Evolutionary conservation across 305 asterid genomes (phyloP).

Genomic region (Rubia peregrina): DNA sequence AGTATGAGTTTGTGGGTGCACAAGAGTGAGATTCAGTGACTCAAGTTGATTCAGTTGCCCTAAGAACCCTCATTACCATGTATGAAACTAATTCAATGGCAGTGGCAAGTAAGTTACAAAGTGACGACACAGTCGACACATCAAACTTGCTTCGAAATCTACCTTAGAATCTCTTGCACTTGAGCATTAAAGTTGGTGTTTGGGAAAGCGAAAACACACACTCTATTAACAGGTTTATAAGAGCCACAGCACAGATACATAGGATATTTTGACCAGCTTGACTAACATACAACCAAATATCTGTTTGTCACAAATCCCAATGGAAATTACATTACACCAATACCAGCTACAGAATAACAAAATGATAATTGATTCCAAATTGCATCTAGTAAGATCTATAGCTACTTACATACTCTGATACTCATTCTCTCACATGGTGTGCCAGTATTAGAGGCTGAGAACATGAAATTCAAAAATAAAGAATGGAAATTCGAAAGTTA

Average conservation of each 20-base stretch:
- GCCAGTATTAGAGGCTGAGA: neutral
- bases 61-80: neutral
- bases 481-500: neutral
- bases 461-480: neutral
- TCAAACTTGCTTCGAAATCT: neutral
- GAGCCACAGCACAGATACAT: neutral
- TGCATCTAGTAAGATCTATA: neutral
- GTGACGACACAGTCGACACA: neutral
- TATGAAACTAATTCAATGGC: neutral
- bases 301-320: no score
- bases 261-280: neutral
- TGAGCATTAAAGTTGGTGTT: neutral
- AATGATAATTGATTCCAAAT: neutral
- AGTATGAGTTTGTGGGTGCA: neutral
- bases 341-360: neutral
- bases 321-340: neutral
- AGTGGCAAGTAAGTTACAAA: neutral
- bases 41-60: neutral
- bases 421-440: neutral
- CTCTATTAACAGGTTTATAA: neutral
- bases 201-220: neutral
- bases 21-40: neutral
- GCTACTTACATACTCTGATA: neutral
- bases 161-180: neutral
- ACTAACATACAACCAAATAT: neutral